Evolutionary conservation across 78 protist species (phyloP).

Genomic region (Dictyostelium purpureum): DNA sequence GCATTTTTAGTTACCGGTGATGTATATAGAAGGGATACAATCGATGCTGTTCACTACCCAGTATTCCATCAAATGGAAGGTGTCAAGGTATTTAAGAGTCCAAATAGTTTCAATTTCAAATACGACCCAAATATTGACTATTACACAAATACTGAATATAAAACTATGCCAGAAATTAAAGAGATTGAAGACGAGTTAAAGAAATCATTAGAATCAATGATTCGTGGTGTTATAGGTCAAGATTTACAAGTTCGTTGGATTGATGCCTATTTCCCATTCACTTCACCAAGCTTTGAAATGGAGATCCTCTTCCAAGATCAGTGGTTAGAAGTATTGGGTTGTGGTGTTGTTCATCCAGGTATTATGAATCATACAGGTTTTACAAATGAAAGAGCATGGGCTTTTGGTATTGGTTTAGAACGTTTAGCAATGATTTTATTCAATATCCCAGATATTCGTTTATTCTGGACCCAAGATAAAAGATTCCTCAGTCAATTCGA

Average conservation of each 20-base stretch:
- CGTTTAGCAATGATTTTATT: constrained; percentile 95
- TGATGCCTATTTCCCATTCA: constrained; percentile 95
- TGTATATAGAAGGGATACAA: constrained; percentile 91
- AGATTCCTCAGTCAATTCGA: constrained; percentile 90
- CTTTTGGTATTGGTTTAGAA: constrained; percentile 96
- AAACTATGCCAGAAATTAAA: background rate
- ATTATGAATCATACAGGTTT: constrained; percentile 60
- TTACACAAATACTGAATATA: background rate
- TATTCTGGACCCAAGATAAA: constrained; percentile 94
- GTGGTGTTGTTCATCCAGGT: constrained; percentile 89
- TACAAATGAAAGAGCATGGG: constrained; percentile 87
- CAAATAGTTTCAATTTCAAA: background rate
- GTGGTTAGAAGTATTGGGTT: constrained; percentile 94
- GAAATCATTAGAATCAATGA: constrained; percentile 51
- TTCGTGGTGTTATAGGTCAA: constrained; percentile 45
- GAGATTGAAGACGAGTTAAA: constrained; percentile 61
- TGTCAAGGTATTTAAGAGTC: constrained; percentile 37
- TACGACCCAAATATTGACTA: constrained; percentile 11
- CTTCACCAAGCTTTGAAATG: constrained; percentile 92
- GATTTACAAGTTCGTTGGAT: constrained; percentile 85
- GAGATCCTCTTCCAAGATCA: constrained; percentile 87
- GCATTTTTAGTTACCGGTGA: constrained; percentile 92
- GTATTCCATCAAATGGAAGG: constrained; percentile 94
- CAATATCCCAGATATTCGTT: constrained; percentile 95
- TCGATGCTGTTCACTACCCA: constrained; percentile 93